Conservation (phyloP, 164 flowering plant genomes). For the Umbellularia californica region DNA sequence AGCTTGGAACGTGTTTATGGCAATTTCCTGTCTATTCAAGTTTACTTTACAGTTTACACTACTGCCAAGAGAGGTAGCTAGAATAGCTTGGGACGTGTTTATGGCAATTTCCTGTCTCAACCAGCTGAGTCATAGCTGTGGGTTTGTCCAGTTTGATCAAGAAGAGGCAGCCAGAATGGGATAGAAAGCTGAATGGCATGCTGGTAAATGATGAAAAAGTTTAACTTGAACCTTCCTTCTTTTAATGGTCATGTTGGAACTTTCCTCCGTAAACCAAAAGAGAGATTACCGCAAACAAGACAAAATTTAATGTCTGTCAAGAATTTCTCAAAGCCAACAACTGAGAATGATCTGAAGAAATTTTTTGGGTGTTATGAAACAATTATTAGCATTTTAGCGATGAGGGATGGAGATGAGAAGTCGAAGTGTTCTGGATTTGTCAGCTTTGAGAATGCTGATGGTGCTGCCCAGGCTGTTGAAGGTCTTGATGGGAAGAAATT, state of each 20-base stretch:
- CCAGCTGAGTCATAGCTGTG: too few relatives aligned
- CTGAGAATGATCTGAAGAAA: constrained; percentile 60
- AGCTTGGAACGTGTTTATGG: too few relatives aligned
- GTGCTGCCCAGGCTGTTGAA: constrained; percentile 67
- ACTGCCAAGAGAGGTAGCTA: too few relatives aligned
- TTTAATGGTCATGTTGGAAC: constrained; percentile 35
- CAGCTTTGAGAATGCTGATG: constrained; percentile 55
- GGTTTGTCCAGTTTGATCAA: constrained; percentile 63
- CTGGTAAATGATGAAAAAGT: constrained; percentile 70
- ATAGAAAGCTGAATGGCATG: constrained; percentile 80
- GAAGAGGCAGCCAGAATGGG: constrained; percentile 65
- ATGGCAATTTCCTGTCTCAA: too few relatives aligned
- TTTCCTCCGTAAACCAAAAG: constrained; percentile 61
- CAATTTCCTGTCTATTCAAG: too few relatives aligned
- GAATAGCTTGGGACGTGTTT: too few relatives aligned
- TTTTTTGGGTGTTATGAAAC: constrained; percentile 50
- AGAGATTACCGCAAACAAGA: constrained; percentile 27
- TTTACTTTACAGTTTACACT: too few relatives aligned
- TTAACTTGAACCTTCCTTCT: constrained; percentile 4
- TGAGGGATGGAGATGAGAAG: constrained; percentile 59
- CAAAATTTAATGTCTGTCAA: constrained; percentile 70
- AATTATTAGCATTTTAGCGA: constrained; percentile 63
- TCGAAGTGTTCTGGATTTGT: constrained; percentile 80
- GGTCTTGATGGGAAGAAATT: constrained; percentile 44
- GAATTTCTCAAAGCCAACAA: constrained; percentile 47